Evolutionary conservation across 2,329 filamentous ascomycete species (phyloP).

Genomic region (Aspergillus arachidicola): DNA sequence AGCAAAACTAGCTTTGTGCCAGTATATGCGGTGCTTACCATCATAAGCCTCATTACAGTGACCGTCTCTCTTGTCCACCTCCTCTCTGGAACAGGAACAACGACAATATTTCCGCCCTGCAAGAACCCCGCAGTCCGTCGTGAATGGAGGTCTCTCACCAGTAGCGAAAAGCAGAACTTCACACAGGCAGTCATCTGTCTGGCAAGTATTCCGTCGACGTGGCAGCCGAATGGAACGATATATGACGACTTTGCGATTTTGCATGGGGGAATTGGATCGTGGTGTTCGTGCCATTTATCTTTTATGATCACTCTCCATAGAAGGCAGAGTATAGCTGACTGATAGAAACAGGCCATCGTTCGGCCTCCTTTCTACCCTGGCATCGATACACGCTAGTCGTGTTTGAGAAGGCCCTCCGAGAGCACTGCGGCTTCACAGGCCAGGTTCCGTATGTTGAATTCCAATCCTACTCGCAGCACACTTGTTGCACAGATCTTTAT

Average conservation of each 20-base stretch:
- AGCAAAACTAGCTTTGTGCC: no score
- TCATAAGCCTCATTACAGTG: no score
- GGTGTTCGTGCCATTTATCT: not conserved
- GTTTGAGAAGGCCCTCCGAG: constrained; percentile 45
- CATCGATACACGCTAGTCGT: constrained; percentile 46
- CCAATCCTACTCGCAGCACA: no score
- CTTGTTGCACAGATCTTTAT: no score
- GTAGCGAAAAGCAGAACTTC: not conserved
- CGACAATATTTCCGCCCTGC: not conserved
- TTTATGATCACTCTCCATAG: no score
- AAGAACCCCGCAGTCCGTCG: not conserved
- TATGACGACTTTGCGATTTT: not conserved
- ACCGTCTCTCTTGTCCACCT: no score
- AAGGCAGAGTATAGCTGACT: no score
- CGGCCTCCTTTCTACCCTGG: constrained; percentile 26
- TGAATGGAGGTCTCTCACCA: not conserved
- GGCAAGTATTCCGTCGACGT: not conserved
- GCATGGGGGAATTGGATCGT: not conserved
- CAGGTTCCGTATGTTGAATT: constrained; percentile 39
- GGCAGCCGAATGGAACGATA: not conserved
- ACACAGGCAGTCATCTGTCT: not conserved
- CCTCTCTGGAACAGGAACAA: no score
- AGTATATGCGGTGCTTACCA: no score
- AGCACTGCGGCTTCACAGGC: constrained; percentile 48
- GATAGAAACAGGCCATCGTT: not conserved